These are phyloP conservation scores for Coleophoma eucalyptorum DNA, from an alignment of 2,329 filamentous ascomycete genomes.

Conservation along the genomic window DNA sequence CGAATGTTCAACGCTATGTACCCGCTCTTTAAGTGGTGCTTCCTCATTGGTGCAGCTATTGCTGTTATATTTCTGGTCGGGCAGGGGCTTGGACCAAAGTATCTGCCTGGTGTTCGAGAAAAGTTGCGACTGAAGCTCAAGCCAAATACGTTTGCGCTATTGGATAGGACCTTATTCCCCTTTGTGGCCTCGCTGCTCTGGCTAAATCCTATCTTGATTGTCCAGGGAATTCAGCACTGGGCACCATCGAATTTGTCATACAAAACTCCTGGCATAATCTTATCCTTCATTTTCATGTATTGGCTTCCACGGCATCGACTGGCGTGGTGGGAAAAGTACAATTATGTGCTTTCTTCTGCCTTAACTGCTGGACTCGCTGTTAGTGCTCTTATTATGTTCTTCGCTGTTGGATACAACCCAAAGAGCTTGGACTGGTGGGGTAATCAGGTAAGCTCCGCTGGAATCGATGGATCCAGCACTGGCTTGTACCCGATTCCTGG, in stretches of 20 bases:
- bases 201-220: constrained; percentile 36
- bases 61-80: constrained; percentile 31
- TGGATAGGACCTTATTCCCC: constrained; percentile 34
- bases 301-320: constrained; percentile 33
- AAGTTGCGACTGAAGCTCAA: constrained; percentile 25
- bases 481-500: constrained; percentile 26
- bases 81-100: constrained; percentile 29
- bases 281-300: constrained; percentile 40
- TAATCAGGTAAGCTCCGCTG: constrained; percentile 35
- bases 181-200: constrained; percentile 34
- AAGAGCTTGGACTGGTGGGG: constrained; percentile 39
- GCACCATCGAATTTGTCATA: constrained; percentile 38
- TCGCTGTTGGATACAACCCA: constrained; percentile 35
- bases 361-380: constrained; percentile 38
- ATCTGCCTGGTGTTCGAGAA: constrained; percentile 30
- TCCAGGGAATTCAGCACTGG: constrained; percentile 40
- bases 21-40: constrained; percentile 40
- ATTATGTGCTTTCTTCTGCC: constrained; percentile 39
- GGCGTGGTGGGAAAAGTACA: constrained; percentile 44
- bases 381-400: constrained; percentile 38
- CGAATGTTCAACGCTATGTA: constrained; percentile 38
- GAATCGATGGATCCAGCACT: constrained; percentile 25
- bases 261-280: constrained; percentile 37
- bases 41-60: constrained; percentile 34
- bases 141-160: constrained; percentile 26